A percentile compares a stretch with the other conserved stretches of the same genome.
Conservation (phyloP, 192 early-diverging fungal genomes). For the Martensiomyces pterosporus region DNA sequence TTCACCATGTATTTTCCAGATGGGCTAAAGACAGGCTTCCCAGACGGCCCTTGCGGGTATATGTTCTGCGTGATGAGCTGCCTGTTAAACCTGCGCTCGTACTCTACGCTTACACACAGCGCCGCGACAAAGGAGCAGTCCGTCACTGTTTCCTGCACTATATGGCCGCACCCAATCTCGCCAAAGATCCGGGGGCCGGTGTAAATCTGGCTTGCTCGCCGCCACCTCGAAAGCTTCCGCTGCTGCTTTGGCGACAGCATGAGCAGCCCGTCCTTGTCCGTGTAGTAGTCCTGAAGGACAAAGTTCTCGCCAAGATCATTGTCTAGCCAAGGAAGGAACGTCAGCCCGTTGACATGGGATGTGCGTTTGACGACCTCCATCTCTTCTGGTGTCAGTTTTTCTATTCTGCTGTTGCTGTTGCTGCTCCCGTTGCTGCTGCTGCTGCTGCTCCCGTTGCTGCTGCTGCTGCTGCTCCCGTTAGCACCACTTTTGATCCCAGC, state of each 20-base stretch:
- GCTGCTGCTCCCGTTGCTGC: slow-evolving; percentile 8
- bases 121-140: slow-evolving; percentile 97
- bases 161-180: slow-evolving; percentile 61
- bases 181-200: slow-evolving; percentile 63
- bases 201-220: slow-evolving; percentile 73
- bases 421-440: background rate
- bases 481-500: background rate
- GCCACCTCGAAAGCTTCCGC: slow-evolving; percentile 74
- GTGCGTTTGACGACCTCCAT: slow-evolving; percentile 60
- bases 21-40: slow-evolving; percentile 76
- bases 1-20: slow-evolving; percentile 86
- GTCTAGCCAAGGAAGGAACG: slow-evolving; percentile 72
- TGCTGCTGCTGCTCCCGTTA: slow-evolving; percentile 1
- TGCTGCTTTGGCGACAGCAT: slow-evolving; percentile 70
- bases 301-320: slow-evolving; percentile 62
- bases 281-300: slow-evolving; percentile 49
- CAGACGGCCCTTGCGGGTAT: slow-evolving; percentile 72
- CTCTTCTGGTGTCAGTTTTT: slow-evolving; percentile 48
- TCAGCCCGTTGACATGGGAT: slow-evolving; percentile 66
- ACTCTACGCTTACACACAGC: slow-evolving; percentile 76
- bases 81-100: slow-evolving; percentile 68
- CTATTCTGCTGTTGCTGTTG: background rate
- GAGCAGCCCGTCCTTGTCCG: slow-evolving; percentile 77
- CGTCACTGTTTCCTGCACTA: slow-evolving; percentile 83
- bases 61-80: slow-evolving; percentile 83